Conservation (phyloP, 805 yeast species). For the Scheffersomyces stipitis region DNA sequence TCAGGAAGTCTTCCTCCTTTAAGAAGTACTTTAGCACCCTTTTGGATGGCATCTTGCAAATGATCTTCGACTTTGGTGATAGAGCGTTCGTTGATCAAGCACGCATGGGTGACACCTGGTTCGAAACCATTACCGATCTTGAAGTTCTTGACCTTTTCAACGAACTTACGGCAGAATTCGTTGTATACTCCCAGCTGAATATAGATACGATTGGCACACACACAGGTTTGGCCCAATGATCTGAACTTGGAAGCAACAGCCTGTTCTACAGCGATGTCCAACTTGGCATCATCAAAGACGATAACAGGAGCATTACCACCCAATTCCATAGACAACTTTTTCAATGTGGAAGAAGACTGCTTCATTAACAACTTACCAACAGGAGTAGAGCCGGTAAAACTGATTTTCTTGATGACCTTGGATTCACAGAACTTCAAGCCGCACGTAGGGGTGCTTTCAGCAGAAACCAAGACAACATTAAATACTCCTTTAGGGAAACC, state of each 20-base stretch:
- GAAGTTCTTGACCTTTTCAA: constrained; percentile 45
- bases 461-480: constrained; percentile 49
- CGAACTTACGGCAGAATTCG: constrained; percentile 45
- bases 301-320: constrained; percentile 71
- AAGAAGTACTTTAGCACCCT: constrained; percentile 53
- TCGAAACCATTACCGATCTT: constrained; percentile 59
- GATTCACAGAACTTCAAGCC: constrained; percentile 54
- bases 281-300: constrained; percentile 59
- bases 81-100: constrained; percentile 52
- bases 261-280: constrained; percentile 54
- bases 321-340: constrained; percentile 60
- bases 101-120: constrained; percentile 52
- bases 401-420: constrained; percentile 50
- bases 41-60: constrained; percentile 50
- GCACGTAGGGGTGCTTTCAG: constrained; percentile 50
- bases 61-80: constrained; percentile 56
- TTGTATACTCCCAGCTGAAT: constrained; percentile 54
- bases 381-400: constrained; percentile 65
- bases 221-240: constrained; percentile 66
- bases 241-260: constrained; percentile 58
- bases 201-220: constrained; percentile 60
- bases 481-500: constrained; percentile 61
- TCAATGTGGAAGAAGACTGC: constrained; percentile 56
- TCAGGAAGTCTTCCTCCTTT: constrained; percentile 54
- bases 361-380: constrained; percentile 62